Base-by-base conservation (phyloP, 768 basidiomycete species). In the Lactifluus volemus region DNA sequence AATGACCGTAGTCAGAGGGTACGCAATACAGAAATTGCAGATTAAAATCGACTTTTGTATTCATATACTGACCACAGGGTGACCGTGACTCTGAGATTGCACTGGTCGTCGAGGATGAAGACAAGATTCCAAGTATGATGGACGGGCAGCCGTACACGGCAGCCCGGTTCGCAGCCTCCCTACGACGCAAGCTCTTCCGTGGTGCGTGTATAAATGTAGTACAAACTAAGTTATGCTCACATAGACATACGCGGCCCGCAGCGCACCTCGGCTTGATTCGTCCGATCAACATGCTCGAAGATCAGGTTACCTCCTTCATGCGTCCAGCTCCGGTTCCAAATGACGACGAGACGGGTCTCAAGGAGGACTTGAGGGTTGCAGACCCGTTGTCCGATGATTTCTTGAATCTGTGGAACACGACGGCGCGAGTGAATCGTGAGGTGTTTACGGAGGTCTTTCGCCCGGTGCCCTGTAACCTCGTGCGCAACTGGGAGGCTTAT, bases 51-150 rank as follows among this genome's bases (percentile, higher is more conserved):
- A 12, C 15, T 12, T 25, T 36, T 48, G n/a, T 49, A 29, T 61
- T 64, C 50, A 68, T 12, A 34, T 38, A 10, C 11, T 47, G 47
- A 12, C 19, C 10, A 1, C 58, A 88, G 84, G 95, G 95, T 29
- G 88, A 96, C 65, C 92, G 92, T 38, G 93, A 96, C 72, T 96
- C 92, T 1, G 97, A 98, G 74, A 96, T 98, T 64, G 91, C 89
- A 7, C 74, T 97, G 8, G 84, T 98, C 19, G 86, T 97, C 34
- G 95, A 98, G 72, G 96, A 99, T 67, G 74, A 79, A 0, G 91
- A 96, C 52, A 77, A 83, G 75, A 77, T 99, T 45, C 76, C 80
- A 32, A 81, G 85, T 4, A 79, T 70, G 15, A 96, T 97, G 93
- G 77, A 92, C 66, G 92, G 93, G 2, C 71, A 81, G 64, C 79